A percentile compares a stretch with the other conserved stretches of the same genome.
Evolutionary conservation across 768 basidiomycete genomes (phyloP).

Genomic region (Nevesoporus exiguus): DNA sequence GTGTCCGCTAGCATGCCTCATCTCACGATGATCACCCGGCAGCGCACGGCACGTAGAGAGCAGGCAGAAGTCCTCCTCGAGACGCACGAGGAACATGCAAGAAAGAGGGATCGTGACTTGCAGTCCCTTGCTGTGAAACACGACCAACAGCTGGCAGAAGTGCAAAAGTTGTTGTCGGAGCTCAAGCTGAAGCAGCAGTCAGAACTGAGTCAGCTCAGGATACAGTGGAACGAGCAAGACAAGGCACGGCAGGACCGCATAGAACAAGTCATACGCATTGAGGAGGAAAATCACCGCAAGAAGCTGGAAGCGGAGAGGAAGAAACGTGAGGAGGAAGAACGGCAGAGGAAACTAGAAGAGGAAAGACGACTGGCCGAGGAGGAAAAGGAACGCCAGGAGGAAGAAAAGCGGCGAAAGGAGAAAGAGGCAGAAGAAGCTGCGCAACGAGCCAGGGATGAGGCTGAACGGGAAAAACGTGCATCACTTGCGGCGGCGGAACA

Average conservation of each 20-base stretch:
- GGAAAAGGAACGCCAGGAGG: constrained; percentile 39
- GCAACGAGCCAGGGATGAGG: constrained; percentile 33
- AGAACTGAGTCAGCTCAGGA: constrained; percentile 44
- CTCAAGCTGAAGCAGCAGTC: constrained; percentile 44
- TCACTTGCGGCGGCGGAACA: constrained; percentile 37
- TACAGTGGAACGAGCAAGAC: constrained; percentile 45
- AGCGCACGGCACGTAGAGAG: constrained; percentile 41
- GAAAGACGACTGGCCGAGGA: constrained; percentile 42
- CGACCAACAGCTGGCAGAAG: constrained; percentile 49
- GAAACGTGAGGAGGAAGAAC: constrained; percentile 46
- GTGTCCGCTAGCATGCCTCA: background rate
- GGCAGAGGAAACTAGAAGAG: constrained; percentile 47
- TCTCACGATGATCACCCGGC: background rate
- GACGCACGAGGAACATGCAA: constrained; percentile 14
- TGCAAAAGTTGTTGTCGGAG: constrained; percentile 42
- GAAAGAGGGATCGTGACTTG: constrained; percentile 11
- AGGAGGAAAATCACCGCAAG: constrained; percentile 56
- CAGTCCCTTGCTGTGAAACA: constrained; percentile 39
- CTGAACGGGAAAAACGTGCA: constrained; percentile 34
- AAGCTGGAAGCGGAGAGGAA: constrained; percentile 56
- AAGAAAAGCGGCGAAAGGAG: constrained; percentile 40
- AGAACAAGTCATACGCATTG: constrained; percentile 57
- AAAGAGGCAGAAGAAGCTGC: constrained; percentile 31
- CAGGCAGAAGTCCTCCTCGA: constrained; percentile 21
- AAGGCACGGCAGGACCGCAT: constrained; percentile 51